Conservation (phyloP, 2,329 filamentous ascomycete species). For the Colletotrichum plurivorum region DNA sequence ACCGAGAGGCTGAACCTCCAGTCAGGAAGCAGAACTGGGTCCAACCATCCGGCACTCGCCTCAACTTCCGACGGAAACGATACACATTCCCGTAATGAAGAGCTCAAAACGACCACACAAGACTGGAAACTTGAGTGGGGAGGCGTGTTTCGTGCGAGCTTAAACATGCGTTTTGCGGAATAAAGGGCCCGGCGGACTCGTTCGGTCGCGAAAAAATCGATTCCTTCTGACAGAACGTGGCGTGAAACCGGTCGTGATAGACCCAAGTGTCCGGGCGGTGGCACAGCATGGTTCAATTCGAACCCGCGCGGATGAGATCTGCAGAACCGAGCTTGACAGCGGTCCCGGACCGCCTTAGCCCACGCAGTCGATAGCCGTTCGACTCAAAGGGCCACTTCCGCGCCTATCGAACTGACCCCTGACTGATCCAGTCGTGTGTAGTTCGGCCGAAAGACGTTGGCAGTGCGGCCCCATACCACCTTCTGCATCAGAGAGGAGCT, state of each 20-base stretch:
- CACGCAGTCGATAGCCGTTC: conserved; percentile 12
- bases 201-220: conserved; percentile 19
- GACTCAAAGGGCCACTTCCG: background rate
- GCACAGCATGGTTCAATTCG: conserved; percentile 23
- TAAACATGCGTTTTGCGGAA: background rate
- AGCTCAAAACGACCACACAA: too few species aligned
- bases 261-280: conserved; percentile 35
- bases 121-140: background rate
- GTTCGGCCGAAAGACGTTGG: conserved; percentile 9
- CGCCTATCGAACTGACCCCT: background rate
- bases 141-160: conserved; percentile 17
- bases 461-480: background rate
- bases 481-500: conserved; percentile 9
- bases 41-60: conserved; percentile 16
- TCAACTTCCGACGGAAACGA: conserved; percentile 6
- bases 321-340: conserved; percentile 26
- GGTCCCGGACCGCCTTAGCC: conserved; percentile 12
- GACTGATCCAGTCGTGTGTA: background rate
- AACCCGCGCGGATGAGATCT: conserved; percentile 32
- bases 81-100: background rate
- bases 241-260: conserved; percentile 21
- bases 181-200: background rate
- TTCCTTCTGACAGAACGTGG: conserved; percentile 8
- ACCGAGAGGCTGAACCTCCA: conserved; percentile 8
- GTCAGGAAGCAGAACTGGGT: background rate